Conservation (phyloP, 805 yeast genomes). For the Saccharomycopsis microspora region DNA sequence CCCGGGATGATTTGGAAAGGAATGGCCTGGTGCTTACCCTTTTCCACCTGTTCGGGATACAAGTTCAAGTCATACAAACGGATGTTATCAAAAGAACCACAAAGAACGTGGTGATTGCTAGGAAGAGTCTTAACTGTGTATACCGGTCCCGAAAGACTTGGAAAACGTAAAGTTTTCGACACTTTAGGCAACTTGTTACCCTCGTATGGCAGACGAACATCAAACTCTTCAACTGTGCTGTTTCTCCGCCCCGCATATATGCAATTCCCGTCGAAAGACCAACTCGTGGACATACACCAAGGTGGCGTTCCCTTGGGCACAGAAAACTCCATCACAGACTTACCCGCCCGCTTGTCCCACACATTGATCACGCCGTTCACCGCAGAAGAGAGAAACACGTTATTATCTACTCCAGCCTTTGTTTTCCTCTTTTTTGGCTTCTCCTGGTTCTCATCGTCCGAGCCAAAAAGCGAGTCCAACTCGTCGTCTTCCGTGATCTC, state of each 20-base stretch:
- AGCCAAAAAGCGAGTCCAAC: constrained; percentile 49
- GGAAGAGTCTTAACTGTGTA: constrained; percentile 73
- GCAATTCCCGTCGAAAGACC: constrained; percentile 77
- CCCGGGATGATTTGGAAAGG: constrained; percentile 93
- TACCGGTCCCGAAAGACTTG: constrained; percentile 84
- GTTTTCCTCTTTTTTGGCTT: neutral
- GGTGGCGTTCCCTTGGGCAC: constrained; percentile 71
- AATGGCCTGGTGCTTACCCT: constrained; percentile 20
- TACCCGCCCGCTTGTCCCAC: constrained; percentile 63
- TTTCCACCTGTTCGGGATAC: constrained; percentile 21
- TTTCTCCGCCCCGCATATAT: constrained; percentile 85
- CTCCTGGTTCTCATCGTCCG: constrained; percentile 30
- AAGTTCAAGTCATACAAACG: constrained; percentile 67
- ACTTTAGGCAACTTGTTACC: constrained; percentile 33
- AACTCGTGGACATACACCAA: constrained; percentile 84
- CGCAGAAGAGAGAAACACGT: constrained; percentile 64
- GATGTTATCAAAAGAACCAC: constrained; percentile 87
- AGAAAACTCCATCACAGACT: constrained; percentile 32
- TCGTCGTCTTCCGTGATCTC: constrained; percentile 32
- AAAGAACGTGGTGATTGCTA: constrained; percentile 63
- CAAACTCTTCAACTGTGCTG: constrained; percentile 70
- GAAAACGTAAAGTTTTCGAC: constrained; percentile 55
- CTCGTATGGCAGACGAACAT: constrained; percentile 45
- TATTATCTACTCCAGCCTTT: constrained; percentile 23
- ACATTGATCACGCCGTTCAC: constrained; percentile 72